Evolutionary conservation across 768 basidiomycete species (phyloP).

Genomic region (Amanita molliuscula): DNA sequence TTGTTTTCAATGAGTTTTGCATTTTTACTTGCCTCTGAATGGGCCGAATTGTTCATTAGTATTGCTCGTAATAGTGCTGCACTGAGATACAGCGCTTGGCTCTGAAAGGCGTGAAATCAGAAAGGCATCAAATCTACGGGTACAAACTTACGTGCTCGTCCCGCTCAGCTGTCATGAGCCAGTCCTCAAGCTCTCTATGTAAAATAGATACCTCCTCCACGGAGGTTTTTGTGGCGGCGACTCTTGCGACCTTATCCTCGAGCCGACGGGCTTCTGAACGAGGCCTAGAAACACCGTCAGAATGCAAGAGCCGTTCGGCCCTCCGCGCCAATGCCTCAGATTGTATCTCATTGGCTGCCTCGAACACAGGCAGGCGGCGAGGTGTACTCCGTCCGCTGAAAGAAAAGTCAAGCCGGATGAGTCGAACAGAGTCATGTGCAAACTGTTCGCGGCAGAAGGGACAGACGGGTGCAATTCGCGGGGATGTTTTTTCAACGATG

Average conservation of each 20-base stretch:
- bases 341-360: conserved; percentile 35
- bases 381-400: conserved; percentile 64
- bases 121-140: not conserved
- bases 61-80: conserved; percentile 75
- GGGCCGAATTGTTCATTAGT: conserved; percentile 72
- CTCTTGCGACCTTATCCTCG: conserved; percentile 69
- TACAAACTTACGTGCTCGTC: conserved; percentile 51
- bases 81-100: conserved; percentile 50
- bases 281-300: conserved; percentile 31
- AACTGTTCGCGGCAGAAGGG: conserved; percentile 81
- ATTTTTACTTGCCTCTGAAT: conserved; percentile 64
- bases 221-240: conserved; percentile 79
- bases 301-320: conserved; percentile 37
- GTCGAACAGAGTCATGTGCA: conserved; percentile 51
- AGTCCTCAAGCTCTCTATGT: conserved; percentile 71
- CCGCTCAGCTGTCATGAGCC: conserved; percentile 51
- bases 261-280: conserved; percentile 52
- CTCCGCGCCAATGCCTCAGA: conserved; percentile 30
- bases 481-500: conserved; percentile 72
- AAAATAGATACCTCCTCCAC: conserved; percentile 76
- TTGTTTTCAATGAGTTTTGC: conserved; percentile 53
- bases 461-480: conserved; percentile 63
- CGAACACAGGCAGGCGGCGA: conserved; percentile 38
- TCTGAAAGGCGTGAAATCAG: not conserved
- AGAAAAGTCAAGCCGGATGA: conserved; percentile 72